Evolutionary conservation across 2,329 filamentous ascomycete species (phyloP).

Genomic region (Blastomyces gilchristii): DNA sequence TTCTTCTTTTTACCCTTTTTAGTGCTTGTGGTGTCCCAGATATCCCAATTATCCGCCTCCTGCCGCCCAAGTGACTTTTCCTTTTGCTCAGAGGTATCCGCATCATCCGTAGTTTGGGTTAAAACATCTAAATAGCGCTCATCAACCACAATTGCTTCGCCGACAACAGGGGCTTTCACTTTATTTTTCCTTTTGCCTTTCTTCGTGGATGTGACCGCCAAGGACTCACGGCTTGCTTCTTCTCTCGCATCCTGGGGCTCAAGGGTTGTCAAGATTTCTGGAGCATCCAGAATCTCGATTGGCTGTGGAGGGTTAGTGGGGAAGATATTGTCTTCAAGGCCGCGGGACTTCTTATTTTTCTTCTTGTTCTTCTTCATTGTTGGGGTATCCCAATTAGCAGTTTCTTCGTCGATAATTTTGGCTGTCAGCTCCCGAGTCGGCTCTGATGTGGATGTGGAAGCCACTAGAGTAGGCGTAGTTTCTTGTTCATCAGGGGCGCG

Average conservation of each 20-base stretch:
- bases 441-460: background rate
- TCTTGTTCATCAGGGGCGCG: background rate
- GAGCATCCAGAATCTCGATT: background rate
- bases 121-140: background rate
- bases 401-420: background rate
- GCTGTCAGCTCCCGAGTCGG: background rate
- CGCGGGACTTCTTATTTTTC: conserved; percentile 16
- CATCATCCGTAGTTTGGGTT: background rate
- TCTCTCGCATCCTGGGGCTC: background rate
- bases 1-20: conserved; percentile 1
- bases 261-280: background rate
- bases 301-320: background rate
- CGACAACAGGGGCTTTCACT: background rate
- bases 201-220: background rate
- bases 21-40: too few relatives aligned
- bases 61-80: background rate
- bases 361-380: conserved; percentile 10
- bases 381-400: background rate
- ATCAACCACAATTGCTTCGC: background rate
- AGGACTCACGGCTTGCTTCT: background rate
- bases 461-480: background rate
- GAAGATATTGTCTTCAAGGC: background rate
- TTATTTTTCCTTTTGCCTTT: conserved; percentile 7
- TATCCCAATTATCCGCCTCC: background rate
- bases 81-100: background rate